These are phyloP conservation scores for Iris pallida DNA, from an alignment of 116 monocot genomes.

Conservation along the genomic window DNA sequence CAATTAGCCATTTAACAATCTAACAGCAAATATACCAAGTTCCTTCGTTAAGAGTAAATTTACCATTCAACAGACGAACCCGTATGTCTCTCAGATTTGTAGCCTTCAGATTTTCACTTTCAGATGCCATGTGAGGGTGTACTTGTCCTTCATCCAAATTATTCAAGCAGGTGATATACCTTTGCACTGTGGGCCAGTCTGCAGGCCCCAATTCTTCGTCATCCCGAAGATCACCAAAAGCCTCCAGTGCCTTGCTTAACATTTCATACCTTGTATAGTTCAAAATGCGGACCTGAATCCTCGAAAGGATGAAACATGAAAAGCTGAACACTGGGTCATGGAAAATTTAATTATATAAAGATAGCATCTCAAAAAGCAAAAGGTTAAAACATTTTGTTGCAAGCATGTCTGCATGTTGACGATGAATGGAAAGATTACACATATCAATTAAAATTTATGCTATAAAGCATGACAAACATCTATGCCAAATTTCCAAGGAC, in stretches of 20 bases:
- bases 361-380: no score
- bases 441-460: no score
- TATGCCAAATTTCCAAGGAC: no score
- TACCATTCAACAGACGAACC: slow-evolving; percentile 91
- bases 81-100: slow-evolving; percentile 77
- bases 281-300: slow-evolving; percentile 68
- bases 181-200: slow-evolving; percentile 84
- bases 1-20: no score
- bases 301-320: slow-evolving; percentile 2
- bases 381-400: no score
- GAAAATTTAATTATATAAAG: no score
- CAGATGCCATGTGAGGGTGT: slow-evolving; percentile 68
- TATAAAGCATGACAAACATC: no score
- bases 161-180: slow-evolving; percentile 74
- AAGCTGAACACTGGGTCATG: background rate
- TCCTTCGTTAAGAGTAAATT: background rate
- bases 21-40: no score
- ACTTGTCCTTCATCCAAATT: slow-evolving; percentile 51
- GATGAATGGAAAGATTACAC: no score
- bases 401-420: no score
- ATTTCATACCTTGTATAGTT: slow-evolving; percentile 92
- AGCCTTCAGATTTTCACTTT: slow-evolving; percentile 43
- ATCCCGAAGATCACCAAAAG: slow-evolving; percentile 87
- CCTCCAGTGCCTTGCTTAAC: slow-evolving; percentile 80
- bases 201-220: slow-evolving; percentile 97